Evolutionary conservation across 495 filamentous ascomycete genomes (phyloP).

Genomic region (Daldinia bambusicola): DNA sequence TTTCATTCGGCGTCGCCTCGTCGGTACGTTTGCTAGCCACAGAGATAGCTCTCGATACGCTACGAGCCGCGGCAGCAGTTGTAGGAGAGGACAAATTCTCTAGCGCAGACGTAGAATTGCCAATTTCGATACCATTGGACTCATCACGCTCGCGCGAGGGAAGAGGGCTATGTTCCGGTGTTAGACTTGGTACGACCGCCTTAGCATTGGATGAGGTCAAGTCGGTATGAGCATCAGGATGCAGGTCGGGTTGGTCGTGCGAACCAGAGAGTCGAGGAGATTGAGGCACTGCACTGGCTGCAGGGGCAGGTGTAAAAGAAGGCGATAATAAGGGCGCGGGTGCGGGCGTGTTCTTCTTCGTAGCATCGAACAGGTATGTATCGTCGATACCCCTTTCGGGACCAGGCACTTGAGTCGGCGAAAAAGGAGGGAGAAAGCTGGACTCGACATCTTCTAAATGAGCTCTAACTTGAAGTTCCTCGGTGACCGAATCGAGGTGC

Average conservation of each 20-base stretch:
- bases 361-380: constrained; percentile 70
- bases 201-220: constrained; percentile 22
- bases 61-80: constrained; percentile 69
- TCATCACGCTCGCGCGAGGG: constrained; percentile 38
- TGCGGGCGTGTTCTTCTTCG: constrained; percentile 43
- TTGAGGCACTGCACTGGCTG: neutral
- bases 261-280: constrained; percentile 1
- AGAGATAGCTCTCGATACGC: constrained; percentile 62
- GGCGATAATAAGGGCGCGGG: constrained; percentile 18
- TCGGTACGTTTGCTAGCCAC: constrained; percentile 51
- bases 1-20: constrained; percentile 55
- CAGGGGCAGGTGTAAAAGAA: neutral
- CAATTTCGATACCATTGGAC: constrained; percentile 47
- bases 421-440: constrained; percentile 74
- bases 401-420: constrained; percentile 55
- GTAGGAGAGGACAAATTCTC: constrained; percentile 76
- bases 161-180: constrained; percentile 35
- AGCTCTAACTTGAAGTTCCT: constrained; percentile 56
- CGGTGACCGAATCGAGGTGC: constrained; percentile 56
- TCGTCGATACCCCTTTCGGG: constrained; percentile 65
- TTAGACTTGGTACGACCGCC: constrained; percentile 30
- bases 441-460: constrained; percentile 89
- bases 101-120: constrained; percentile 65
- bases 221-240: constrained; percentile 15
- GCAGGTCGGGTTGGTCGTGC: constrained; percentile 14